These are phyloP conservation scores for Mycena pura DNA, from an alignment of 768 basidiomycete genomes.

Conservation along the genomic window DNA sequence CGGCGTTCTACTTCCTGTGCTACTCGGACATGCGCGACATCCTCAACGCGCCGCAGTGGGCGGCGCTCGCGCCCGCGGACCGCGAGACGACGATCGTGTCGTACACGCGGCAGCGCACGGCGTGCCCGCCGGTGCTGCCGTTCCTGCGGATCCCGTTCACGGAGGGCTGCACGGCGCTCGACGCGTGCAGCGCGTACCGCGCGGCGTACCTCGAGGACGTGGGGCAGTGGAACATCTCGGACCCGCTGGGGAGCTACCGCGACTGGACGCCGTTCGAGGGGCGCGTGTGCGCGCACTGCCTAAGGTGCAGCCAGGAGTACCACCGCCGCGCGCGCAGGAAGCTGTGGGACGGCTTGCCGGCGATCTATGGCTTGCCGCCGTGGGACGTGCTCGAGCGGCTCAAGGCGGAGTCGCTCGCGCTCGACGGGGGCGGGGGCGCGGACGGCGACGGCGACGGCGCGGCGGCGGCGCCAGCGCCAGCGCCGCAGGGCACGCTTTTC, in stretches of 20 bases:
- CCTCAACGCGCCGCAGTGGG: slow-evolving; percentile 11
- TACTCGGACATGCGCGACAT: slow-evolving; percentile 26
- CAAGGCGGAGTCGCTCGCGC: slow-evolving; percentile 3
- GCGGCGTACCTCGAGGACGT: slow-evolving; percentile 20
- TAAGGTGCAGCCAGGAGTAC: slow-evolving; percentile 10
- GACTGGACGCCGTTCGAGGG: slow-evolving; percentile 23
- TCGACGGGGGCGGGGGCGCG: too few relatives aligned
- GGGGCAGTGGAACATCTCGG: slow-evolving; percentile 20
- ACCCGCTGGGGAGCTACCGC: slow-evolving; percentile 19
- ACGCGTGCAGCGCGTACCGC: slow-evolving; percentile 13
- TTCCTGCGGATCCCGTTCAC: slow-evolving; percentile 26
- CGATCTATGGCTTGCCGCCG: slow-evolving; percentile 14
- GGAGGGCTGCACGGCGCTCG: slow-evolving; percentile 17
- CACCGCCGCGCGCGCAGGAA: slow-evolving; percentile 3
- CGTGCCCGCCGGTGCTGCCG: slow-evolving; percentile 22
- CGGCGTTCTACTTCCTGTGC: slow-evolving; percentile 26
- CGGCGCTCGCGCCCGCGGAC: background rate
- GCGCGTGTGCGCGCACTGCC: slow-evolving; percentile 14
- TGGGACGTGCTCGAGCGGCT: slow-evolving; percentile 15
- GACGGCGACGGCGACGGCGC: too few relatives aligned
- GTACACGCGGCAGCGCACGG: slow-evolving; percentile 24
- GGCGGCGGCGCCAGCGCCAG: too few relatives aligned
- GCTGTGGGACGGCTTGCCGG: slow-evolving; percentile 17
- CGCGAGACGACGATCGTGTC: slow-evolving; percentile 14
- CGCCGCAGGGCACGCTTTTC: too few relatives aligned